Base-by-base conservation (phyloP, 2,329 filamentous ascomycete genomes). In the Fusarium nodosum region DNA sequence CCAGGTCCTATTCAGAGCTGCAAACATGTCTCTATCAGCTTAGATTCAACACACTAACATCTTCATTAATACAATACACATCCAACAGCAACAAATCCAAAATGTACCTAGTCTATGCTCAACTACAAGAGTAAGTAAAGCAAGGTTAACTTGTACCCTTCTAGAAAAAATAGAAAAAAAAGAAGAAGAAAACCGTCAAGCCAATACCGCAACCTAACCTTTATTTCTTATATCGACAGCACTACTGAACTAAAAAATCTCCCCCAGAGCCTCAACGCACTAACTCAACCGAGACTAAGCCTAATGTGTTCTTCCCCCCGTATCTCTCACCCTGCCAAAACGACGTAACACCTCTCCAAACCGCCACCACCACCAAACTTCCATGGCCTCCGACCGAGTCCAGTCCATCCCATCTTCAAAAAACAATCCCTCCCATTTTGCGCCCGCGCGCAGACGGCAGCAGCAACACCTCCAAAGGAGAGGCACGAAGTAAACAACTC, bases 331-430 rank as follows among this genome's bases (percentile, higher is more conserved):
- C 46, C 56, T 56, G 48, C 54, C 20, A 50, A 60, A 60, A 58
- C 70, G 54, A 66, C 64, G 64, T 70, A 71, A 60, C 54, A 52
- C 52, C 36, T 39, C 59, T 63, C 55, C 41, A 56, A 64, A 56
- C 56, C 46, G 52, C 41, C 51, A 64, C 60, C 56, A 56, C 28
- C 33, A 38, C 36, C 36, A 39, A 54, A 55, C 44, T 44, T 44
- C 41, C 33, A 48, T 45, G 42, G 22, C 18, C 41, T n/a, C 52
- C 34, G 18, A 56, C 36, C 36, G 11, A 39, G 36, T 22, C 36
- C n/a, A 39, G 36, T 20, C 12, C 33, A 34, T 30, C 34, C 28
- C 42, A n/a, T 44, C 58, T 45, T 28, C 48, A 39, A 34, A 44
- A 16, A 42, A 50, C 33, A n/a, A 39, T 39, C 36, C 34, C 48